Percentiles rank a stretch among this genome's conserved stretches.
Conservation (phyloP, 352 stramenopile species). For the Phytophthora parvispora region DNA sequence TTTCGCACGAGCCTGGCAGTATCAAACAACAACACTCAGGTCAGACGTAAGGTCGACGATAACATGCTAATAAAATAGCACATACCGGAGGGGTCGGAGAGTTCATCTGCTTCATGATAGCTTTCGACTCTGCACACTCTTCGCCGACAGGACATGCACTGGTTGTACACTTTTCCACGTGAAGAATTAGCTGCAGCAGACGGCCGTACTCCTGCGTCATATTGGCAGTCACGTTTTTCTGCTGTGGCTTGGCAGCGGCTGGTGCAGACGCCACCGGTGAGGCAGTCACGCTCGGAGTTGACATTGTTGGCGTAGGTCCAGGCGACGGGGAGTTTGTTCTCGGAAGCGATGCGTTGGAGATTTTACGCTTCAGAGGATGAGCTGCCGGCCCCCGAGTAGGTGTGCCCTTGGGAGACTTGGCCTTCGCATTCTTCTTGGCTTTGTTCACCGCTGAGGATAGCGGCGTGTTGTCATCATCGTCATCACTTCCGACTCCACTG, state of each 20-base stretch:
- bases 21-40: neutral
- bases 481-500: conserved; percentile 42
- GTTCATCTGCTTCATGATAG: conserved; percentile 81
- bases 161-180: conserved; percentile 85
- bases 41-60: neutral
- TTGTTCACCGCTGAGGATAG: conserved; percentile 76
- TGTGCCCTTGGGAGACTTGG: conserved; percentile 70
- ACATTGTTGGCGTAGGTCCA: conserved; percentile 26
- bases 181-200: conserved; percentile 88
- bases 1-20: conserved; percentile 65
- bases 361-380: conserved; percentile 31
- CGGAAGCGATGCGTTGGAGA: conserved; percentile 24
- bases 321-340: conserved; percentile 30
- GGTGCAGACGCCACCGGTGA: neutral
- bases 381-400: conserved; percentile 12
- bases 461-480: conserved; percentile 83
- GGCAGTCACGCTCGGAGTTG: conserved; percentile 14
- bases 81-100: conserved; percentile 69
- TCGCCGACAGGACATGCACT: conserved; percentile 69
- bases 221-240: conserved; percentile 66
- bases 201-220: conserved; percentile 87
- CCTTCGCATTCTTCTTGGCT: conserved; percentile 68
- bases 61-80: neutral
- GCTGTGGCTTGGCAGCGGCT: conserved; percentile 34
- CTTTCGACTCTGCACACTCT: conserved; percentile 83